Conservation (phyloP, 768 basidiomycete species). For the Auriscalpium orientale region DNA sequence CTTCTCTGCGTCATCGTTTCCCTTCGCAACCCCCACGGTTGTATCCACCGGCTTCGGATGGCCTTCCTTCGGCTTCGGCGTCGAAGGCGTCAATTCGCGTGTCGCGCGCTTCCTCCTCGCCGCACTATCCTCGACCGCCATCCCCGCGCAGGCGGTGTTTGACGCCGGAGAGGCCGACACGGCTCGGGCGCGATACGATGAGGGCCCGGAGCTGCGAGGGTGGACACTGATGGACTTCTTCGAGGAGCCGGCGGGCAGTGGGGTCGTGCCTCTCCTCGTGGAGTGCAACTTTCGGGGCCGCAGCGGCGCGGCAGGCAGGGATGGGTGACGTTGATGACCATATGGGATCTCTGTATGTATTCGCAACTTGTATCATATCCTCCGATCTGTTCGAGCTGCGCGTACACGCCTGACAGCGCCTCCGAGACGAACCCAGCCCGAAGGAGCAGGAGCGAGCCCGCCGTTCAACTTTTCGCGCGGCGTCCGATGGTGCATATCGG, state of each 20-base stretch:
- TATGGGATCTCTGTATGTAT: too few relatives aligned
- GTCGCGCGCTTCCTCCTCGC: conserved; percentile 66
- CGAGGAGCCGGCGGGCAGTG: conserved; percentile 42
- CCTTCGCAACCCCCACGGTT: conserved; percentile 67
- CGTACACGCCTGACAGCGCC: too few relatives aligned
- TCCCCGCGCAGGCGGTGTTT: conserved; percentile 4
- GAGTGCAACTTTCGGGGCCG: conserved; percentile 68
- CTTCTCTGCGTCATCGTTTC: conserved; percentile 75
- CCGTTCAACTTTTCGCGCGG: too few relatives aligned
- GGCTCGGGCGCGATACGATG: not conserved
- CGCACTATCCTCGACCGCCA: conserved; percentile 24
- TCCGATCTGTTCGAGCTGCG: too few relatives aligned
- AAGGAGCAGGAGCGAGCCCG: too few relatives aligned
- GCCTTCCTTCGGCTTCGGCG: conserved; percentile 66
- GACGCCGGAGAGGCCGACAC: conserved; percentile 3
- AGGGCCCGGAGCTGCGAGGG: conserved; percentile 49
- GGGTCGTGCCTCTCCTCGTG: conserved; percentile 56
- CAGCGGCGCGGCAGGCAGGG: too few relatives aligned
- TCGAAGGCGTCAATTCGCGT: conserved; percentile 83
- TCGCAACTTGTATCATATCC: too few relatives aligned
- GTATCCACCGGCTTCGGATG: conserved; percentile 82
- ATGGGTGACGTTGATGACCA: too few relatives aligned
- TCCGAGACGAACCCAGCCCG: too few relatives aligned
- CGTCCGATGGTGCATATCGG: too few relatives aligned
- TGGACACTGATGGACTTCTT: conserved; percentile 78